Evolutionary conservation across 2,329 filamentous ascomycete species (phyloP), one percentile per base, ranked within the genome.

Genomic region (Penicillium hordei): DNA sequence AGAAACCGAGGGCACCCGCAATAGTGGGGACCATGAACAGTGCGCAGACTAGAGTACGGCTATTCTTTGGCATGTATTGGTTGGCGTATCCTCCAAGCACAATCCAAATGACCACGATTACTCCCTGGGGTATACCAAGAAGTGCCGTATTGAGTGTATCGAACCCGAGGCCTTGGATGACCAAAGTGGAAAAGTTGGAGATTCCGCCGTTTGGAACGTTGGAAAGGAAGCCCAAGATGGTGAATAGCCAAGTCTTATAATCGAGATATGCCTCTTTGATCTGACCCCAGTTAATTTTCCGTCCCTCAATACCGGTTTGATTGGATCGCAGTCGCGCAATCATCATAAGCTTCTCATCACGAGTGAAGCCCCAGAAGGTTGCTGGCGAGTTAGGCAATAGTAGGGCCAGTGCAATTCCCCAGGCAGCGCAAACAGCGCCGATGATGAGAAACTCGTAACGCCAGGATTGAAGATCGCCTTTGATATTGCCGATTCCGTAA

Each of bases 271-370:
- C 66, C 52, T 81, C 79, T 23, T 63, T 62, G 17, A 79, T 68
- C 59, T 81, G 79, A 13, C 67, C 63, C 33, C 68, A 62, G 58
- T 81, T 81, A 66, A 77, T 75, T 75, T 74, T 12, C 71, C 76
- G 59, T 79, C 43, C 79, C 43, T 67, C 62, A 12, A 70, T 61
- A 4, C 67, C 67, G 1, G 65, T 66, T 8, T 65, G 61, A 45
- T 69, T 70, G 25, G 43, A 46, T 21, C 43, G 43, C n/a, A 46
- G 27, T 46, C 43, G 43, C 12, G 43, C 43, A 46, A 46, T 46
- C 43, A 46, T 46, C 7, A 46, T 21, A 7, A 46, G 43, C 27
- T 46, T 59, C 48, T 65, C 61, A 21, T 65, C 60, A 4, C 58
- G 55, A 46, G 62, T 58, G 27, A 69, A 61, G 19, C 59, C 68